These are phyloP conservation scores for Vaccinium myrtillus DNA, from an alignment of 148 eudicot species.

Conservation along the genomic window DNA sequence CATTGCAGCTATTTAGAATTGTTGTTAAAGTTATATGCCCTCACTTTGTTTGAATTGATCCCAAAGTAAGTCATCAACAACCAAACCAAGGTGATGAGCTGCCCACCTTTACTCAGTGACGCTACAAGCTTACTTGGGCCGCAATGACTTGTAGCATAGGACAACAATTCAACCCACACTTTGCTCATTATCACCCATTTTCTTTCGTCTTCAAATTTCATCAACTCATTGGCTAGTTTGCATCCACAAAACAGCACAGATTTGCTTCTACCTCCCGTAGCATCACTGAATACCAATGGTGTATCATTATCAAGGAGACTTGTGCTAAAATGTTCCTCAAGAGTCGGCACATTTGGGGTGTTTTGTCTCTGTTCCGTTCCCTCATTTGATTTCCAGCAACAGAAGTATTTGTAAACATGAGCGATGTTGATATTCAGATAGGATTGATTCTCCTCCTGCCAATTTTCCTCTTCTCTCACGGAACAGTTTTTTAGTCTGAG, in stretches of 20 bases:
- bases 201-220: not conserved
- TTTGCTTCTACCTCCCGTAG: not conserved
- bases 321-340: no score
- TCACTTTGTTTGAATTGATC: not conserved
- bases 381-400: not conserved
- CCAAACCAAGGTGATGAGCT: constrained; percentile 5
- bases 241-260: not conserved
- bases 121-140: not conserved
- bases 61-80: not conserved
- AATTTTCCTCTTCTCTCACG: not conserved
- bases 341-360: not conserved
- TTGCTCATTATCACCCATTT: constrained; percentile 7
- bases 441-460: not conserved
- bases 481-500: constrained; percentile 25
- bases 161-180: constrained; percentile 7
- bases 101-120: not conserved
- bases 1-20: not conserved
- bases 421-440: not conserved
- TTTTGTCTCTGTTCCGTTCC: not conserved
- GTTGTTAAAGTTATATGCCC: not conserved
- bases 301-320: not conserved
- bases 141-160: not conserved
- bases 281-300: not conserved
- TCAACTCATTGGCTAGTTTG: not conserved
- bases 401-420: not conserved